Base-by-base conservation (phyloP, 148 eudicot species). In the Dianthus caryophyllus region DNA sequence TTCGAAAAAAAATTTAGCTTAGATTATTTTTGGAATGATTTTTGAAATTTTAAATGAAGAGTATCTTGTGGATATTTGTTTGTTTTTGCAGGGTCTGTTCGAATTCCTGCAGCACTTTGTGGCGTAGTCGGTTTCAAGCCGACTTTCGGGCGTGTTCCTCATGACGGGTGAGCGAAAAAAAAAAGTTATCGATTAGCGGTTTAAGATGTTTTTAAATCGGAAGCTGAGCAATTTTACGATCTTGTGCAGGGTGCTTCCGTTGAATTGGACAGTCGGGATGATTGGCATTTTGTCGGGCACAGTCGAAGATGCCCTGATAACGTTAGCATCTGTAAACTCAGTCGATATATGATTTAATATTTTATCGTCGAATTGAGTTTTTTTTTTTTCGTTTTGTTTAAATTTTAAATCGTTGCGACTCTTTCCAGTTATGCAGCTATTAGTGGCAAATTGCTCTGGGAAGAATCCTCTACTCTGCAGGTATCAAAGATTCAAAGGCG, bases 31-130 rank as follows among this genome's bases (percentile, higher is more conserved):
- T 49, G 8, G 18, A n/a, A n/a, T n/a, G n/a, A n/a, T n/a, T 47
- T 49, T 49, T n/a, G 6, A 49, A 20, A 9, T 41, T 41, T 10
- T 38, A 25, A 33, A 7, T 31, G 17, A 43, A 68, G 5, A 24
- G 17, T 30, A 4, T 39, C 15, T 16, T 22, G n/a, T n/a, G n/a
- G n/a, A n/a, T n/a, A n/a, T n/a, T n/a, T n/a, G 1, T 47, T 33
- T 53, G 6, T 48, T 66, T 51, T 12, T 58, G 68, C 48, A 94
- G 97, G 97, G 61, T 95, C 99, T 70, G 96, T 95, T 33, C 78
- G 99, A 47, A 76, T 90, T 81, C 99, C 99, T 73, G 99, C 99
- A 41, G 87, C 99, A 79, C 91, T 95, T 60, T 95, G 99, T 76
- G 97, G 99, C 21, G 91, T 95, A 56, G 81, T 95, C 58, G 99